Conservation (phyloP, 202 grass and related monocot species). For the Cymbopogon flexuosus region DNA sequence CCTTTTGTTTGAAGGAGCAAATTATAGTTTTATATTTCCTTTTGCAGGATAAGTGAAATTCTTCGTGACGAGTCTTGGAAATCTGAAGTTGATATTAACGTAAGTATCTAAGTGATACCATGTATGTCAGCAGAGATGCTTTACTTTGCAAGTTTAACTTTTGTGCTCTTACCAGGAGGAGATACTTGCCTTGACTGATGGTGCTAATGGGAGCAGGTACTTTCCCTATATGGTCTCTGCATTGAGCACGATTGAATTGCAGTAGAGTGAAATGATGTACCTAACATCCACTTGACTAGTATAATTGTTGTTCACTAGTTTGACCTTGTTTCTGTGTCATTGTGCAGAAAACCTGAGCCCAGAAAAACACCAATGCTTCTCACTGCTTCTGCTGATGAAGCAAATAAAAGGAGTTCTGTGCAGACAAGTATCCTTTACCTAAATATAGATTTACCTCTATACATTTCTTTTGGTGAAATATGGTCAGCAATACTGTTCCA, state of each 20-base stretch:
- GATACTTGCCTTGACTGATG: slow-evolving; percentile 67
- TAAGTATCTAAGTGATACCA: slow-evolving; percentile 45
- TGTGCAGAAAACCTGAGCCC: slow-evolving; percentile 53
- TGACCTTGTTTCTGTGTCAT: slow-evolving; percentile 18
- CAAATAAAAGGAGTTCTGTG: slow-evolving; percentile 55
- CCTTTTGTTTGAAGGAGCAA: neutral
- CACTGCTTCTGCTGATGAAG: slow-evolving; percentile 49
- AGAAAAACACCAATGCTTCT: slow-evolving; percentile 65
- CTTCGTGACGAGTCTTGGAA: slow-evolving; percentile 55
- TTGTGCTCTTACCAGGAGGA: slow-evolving; percentile 56
- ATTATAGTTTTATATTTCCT: slow-evolving; percentile 33
- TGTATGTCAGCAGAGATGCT: slow-evolving; percentile 5
- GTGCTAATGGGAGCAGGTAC: slow-evolving; percentile 53
- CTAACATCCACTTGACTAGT: slow-evolving; percentile 1
- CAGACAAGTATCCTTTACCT: slow-evolving; percentile 72
- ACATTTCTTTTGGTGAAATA: neutral
- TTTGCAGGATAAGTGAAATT: slow-evolving; percentile 76
- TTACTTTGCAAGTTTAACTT: slow-evolving; percentile 29
- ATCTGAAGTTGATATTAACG: slow-evolving; percentile 60
- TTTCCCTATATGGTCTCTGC: slow-evolving; percentile 18
- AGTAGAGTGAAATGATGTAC: neutral
- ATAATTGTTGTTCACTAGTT: neutral
- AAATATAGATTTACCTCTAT: slow-evolving; percentile 20
- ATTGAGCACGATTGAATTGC: neutral
- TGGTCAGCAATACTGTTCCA: neutral